These are phyloP conservation scores for Metschnikowia matae DNA, from an alignment of 805 yeast species.

Conservation along the genomic window DNA sequence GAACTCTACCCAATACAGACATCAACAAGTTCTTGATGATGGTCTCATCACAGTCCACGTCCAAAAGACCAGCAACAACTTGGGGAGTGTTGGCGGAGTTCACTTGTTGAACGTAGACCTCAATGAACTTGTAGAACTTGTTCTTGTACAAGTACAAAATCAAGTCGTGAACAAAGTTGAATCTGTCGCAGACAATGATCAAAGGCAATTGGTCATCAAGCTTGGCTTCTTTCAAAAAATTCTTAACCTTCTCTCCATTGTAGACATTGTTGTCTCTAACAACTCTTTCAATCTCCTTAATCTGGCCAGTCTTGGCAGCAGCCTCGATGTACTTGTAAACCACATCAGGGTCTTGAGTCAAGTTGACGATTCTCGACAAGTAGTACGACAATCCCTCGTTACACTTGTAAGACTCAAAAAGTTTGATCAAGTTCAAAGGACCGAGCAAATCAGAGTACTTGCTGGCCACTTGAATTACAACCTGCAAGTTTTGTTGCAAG, in stretches of 20 bases:
- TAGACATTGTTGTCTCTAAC: slow-evolving; percentile 92
- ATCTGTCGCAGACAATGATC: slow-evolving; percentile 94
- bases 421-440: slow-evolving; percentile 73
- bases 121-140: slow-evolving; percentile 93
- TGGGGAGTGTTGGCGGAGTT: slow-evolving; percentile 95
- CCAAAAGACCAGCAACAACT: slow-evolving; percentile 92
- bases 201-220: slow-evolving; percentile 94
- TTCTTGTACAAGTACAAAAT: slow-evolving; percentile 91
- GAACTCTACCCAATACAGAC: slow-evolving; percentile 92
- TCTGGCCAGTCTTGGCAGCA: slow-evolving; percentile 86
- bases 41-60: slow-evolving; percentile 93
- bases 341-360: slow-evolving; percentile 90
- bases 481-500: slow-evolving; percentile 83
- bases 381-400: slow-evolving; percentile 93
- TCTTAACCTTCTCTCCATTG: slow-evolving; percentile 96
- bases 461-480: slow-evolving; percentile 93
- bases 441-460: slow-evolving; percentile 94
- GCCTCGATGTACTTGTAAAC: slow-evolving; percentile 94
- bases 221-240: slow-evolving; percentile 90
- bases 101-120: slow-evolving; percentile 96
- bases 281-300: slow-evolving; percentile 91
- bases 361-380: slow-evolving; percentile 86
- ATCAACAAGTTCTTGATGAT: slow-evolving; percentile 76
- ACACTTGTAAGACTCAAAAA: slow-evolving; percentile 91
- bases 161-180: slow-evolving; percentile 86